A percentile compares a stretch with the other conserved stretches of the same genome.
Conservation (phyloP, 495 filamentous ascomycete species). For the Hyaloscypha hepaticicola region DNA sequence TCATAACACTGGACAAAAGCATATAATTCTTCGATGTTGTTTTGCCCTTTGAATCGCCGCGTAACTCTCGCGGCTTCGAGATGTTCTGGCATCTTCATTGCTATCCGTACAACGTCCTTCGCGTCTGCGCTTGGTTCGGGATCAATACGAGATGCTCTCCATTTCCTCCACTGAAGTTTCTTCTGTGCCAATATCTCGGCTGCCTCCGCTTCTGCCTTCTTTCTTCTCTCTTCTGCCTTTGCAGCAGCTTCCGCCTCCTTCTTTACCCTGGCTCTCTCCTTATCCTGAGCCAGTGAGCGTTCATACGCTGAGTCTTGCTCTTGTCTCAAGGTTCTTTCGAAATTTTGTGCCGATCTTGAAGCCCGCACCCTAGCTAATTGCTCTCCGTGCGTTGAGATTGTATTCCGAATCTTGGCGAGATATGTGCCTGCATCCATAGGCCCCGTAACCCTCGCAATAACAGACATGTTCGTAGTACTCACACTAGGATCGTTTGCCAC, state of each 20-base stretch:
- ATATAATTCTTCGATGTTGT: slow-evolving; percentile 83
- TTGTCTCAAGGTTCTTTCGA: slow-evolving; percentile 70
- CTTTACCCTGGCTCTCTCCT: slow-evolving; percentile 72
- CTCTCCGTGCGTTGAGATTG: slow-evolving; percentile 66
- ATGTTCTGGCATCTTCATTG: slow-evolving; percentile 69
- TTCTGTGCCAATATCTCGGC: slow-evolving; percentile 57
- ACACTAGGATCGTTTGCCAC: slow-evolving; percentile 80
- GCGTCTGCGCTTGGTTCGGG: slow-evolving; percentile 63
- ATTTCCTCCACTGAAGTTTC: slow-evolving; percentile 71
- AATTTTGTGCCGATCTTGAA: slow-evolving; percentile 71
- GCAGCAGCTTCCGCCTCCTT: slow-evolving; percentile 68
- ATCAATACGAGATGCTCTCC: slow-evolving; percentile 67
- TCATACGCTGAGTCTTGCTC: slow-evolving; percentile 94
- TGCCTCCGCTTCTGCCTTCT: slow-evolving; percentile 59
- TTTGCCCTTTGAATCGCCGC: slow-evolving; percentile 63
- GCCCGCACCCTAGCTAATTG: slow-evolving; percentile 67
- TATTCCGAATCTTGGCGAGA: slow-evolving; percentile 65
- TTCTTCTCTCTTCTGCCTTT: slow-evolving; percentile 43
- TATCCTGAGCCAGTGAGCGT: slow-evolving; percentile 79
- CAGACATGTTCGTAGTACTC: slow-evolving; percentile 81
- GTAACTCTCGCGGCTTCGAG: slow-evolving; percentile 57
- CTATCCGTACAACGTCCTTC: slow-evolving; percentile 76
- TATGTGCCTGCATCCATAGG: slow-evolving; percentile 64
- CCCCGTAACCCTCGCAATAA: slow-evolving; percentile 72
- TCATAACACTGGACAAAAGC: slow-evolving; percentile 95